Evolutionary conservation across 2,329 filamentous ascomycete species (phyloP), one percentile per base, ranked within the genome.

Genomic region (Alternaria sp.): DNA sequence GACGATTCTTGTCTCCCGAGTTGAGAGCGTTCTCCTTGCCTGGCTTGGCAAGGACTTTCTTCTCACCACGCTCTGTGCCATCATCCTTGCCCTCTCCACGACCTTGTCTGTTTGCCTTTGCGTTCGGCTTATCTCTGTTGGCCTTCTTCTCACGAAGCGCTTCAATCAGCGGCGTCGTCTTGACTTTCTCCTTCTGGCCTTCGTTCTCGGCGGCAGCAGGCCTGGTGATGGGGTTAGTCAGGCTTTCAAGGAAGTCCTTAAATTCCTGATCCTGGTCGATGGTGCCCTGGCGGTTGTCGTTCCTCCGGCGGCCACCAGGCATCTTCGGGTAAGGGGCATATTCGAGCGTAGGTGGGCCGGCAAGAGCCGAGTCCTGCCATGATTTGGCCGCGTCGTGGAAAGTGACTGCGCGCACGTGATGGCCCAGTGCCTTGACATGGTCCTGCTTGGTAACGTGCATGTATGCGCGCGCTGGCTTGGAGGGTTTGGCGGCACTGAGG

Each of bases 201-300:
- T 83, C 77, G 39, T 84, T 84, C 31, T 86, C 83, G 26, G 84
- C 79, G 24, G 81, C 77, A 9, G 80, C 71, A 11, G 85, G 77
- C 70, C 85, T 88, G n/a, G 79, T 78, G 60, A 87, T 82, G 2
- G 85, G 86, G 67, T 96, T 92, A 1, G 93, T 96, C 45, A 98
- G 84, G 53, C 86, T 90, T 75, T 96, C 91, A 7, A 99, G 84
- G 75, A 98, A 99, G 26, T 89, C 88, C 81, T 97, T 96, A 70
- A 97, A 99, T 69, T 98, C 95, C 0, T 92, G 88, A 72, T 99
- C 95, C 74, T 97, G 93, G 70, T 99, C 95, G 66, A 99, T 98
- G 3, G 93, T 97, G 52, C 94, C 95, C 75, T 97, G 92, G 13
- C 93, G 88, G 52, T 88, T 87, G 80, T 99, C 95, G 53, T 87